Evolutionary conservation across 306 rosid species (phyloP).

Genomic region (Begonia loranthoides): DNA sequence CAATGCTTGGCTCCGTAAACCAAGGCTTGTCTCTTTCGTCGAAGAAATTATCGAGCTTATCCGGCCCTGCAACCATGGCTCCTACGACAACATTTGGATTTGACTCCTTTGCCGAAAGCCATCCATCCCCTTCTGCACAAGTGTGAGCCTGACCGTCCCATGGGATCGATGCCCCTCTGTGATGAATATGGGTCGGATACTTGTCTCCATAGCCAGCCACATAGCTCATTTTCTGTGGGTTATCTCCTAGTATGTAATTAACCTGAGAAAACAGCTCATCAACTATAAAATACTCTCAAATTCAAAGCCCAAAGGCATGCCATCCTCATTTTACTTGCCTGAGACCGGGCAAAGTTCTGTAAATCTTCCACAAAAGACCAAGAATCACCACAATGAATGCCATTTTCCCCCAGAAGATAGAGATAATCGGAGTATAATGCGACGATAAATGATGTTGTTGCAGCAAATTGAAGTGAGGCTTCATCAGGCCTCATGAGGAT

Average conservation of each 20-base stretch:
- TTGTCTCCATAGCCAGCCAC: conserved; percentile 54
- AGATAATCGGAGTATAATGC: conserved; percentile 71
- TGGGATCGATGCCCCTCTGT: conserved; percentile 68
- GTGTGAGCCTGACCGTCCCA: conserved; percentile 31
- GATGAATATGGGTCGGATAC: conserved; percentile 63
- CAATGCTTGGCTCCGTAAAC: conserved; percentile 63
- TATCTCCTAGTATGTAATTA: conserved; percentile 64
- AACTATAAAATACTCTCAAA: neutral
- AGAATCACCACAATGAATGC: conserved; percentile 26
- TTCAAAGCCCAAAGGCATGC: neutral
- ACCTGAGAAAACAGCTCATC: conserved; percentile 20
- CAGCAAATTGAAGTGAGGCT: conserved; percentile 49
- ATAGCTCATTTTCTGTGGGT: conserved; percentile 71
- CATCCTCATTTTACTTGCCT: conserved; percentile 24
- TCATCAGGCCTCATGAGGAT: conserved; percentile 33
- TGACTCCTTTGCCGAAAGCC: conserved; percentile 36
- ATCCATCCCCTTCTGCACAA: conserved; percentile 40
- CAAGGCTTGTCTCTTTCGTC: conserved; percentile 45
- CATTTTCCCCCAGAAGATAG: conserved; percentile 27
- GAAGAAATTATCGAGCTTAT: conserved; percentile 30
- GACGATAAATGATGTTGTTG: conserved; percentile 68
- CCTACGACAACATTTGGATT: conserved; percentile 60
- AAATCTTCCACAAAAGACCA: conserved; percentile 35
- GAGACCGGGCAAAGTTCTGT: conserved; percentile 36
- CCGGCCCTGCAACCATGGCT: conserved; percentile 83